These are phyloP conservation scores for Pseudotsuga menziesii DNA, from an alignment of 75 land plant genomes.

Conservation along the genomic window DNA sequence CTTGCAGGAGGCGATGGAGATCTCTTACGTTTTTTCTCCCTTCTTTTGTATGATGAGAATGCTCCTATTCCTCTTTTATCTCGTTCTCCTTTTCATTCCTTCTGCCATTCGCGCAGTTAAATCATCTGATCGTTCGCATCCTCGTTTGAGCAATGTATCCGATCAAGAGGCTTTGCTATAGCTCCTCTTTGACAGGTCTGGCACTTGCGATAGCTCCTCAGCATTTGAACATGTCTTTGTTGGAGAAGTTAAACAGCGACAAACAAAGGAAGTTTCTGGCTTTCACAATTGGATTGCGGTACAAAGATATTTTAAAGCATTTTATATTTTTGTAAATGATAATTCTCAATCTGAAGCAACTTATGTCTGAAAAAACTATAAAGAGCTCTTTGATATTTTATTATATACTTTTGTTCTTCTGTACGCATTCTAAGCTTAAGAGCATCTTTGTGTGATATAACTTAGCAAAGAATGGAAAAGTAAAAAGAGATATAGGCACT, in stretches of 20 bases:
- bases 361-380: neutral
- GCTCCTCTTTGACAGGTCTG: slow-evolving; percentile 76
- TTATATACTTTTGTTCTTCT: neutral
- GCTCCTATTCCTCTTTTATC: too few relatives aligned
- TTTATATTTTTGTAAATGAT: neutral
- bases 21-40: too few relatives aligned
- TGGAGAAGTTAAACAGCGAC: slow-evolving; percentile 72
- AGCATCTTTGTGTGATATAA: too few relatives aligned
- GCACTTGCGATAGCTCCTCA: slow-evolving; percentile 68
- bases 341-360: neutral
- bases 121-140: neutral
- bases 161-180: neutral
- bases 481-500: neutral
- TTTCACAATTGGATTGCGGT: slow-evolving; percentile 99
- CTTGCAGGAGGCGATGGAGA: too few relatives aligned
- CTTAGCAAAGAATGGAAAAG: neutral
- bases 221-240: slow-evolving; percentile 99
- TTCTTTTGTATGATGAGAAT: too few relatives aligned
- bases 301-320: neutral
- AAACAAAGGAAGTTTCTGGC: slow-evolving; percentile 74
- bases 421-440: neutral
- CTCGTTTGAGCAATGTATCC: neutral
- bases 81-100: neutral
- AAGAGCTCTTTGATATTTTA: neutral
- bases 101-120: neutral